Evolutionary conservation across 2,329 filamentous ascomycete genomes (phyloP), one percentile per base, ranked within the genome.

Genomic region (Fusarium sp.): DNA sequence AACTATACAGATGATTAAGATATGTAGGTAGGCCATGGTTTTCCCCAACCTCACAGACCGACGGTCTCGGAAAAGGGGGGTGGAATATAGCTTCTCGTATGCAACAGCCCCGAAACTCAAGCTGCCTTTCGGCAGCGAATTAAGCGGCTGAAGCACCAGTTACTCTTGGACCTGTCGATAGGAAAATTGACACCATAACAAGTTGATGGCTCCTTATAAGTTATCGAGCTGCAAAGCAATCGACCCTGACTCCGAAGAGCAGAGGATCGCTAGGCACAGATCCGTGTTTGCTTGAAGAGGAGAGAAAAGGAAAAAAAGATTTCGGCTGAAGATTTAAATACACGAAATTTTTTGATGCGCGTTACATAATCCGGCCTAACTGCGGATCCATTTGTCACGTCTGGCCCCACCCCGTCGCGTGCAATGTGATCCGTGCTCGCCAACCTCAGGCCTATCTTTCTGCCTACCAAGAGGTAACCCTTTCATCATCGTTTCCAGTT

Each of bases 161-260:
- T 88, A 77, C 81, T 97, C 91, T 97, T 81, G 93, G 91, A 96
- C 90, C 92, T 96, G 94, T 97, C 93, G 92, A 94, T 93, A 90
- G 91, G 92, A 95, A 85, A 82, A 93, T 92, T 90, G 87, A 92
- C 91, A 94, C 89, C 92, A 94, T 90, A 82, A 77, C 78, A 81
- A 79, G 79, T 80, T 82, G 88, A 90, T 93, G 91, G 90, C 91
- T 94, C 92, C 92, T 90, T 93, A 78, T 48, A 68, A 78, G 83
- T 87, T 89, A 93, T 93, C 92, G 92, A 95, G 89, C 90, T 95
- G 92, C 89, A 78, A 88, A 92, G 87, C 82, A 87, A 86, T 95
- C 92, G 81, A 95, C 93, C 82, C 90, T 87, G 85, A 87, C 79
- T 72, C 61, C 66, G 54, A 66, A 68, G 72, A 74, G 86, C 83